Conservation (phyloP, 2,329 filamentous ascomycete genomes). For the Eutypa lata region DNA sequence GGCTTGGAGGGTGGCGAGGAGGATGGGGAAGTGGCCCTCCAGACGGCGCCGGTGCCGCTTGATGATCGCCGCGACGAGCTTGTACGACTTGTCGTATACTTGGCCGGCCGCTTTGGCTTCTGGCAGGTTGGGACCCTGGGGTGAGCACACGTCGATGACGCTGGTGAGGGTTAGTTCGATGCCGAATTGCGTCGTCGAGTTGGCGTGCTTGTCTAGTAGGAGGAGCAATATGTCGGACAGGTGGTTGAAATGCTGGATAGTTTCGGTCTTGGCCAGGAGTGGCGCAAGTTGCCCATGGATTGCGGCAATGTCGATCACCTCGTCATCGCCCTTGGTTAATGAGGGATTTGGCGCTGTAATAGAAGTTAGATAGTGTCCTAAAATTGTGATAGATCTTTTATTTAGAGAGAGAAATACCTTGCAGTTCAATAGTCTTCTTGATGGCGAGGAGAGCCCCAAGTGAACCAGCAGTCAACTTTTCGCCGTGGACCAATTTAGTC, state of each 20-base stretch:
- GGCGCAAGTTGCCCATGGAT: constrained; percentile 21
- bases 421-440: constrained; percentile 20
- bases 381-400: no score
- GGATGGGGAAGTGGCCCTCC: constrained; percentile 59
- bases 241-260: constrained; percentile 24
- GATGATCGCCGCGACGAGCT: constrained; percentile 54
- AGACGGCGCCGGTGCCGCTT: constrained; percentile 59
- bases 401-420: constrained; percentile 14
- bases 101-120: constrained; percentile 28
- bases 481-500: constrained; percentile 12
- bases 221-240: constrained; percentile 25
- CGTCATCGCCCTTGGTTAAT: constrained; percentile 3
- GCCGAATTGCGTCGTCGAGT: constrained; percentile 56
- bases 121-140: constrained; percentile 17
- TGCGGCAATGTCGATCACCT: constrained; percentile 19
- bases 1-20: constrained; percentile 51
- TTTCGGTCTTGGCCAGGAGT: constrained; percentile 16
- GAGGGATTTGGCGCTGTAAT: constrained; percentile 8
- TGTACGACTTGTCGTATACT: constrained; percentile 47
- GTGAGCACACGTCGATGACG: constrained; percentile 34
- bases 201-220: constrained; percentile 49
- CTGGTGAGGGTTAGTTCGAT: constrained; percentile 50
- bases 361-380: constrained; percentile 10
- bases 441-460: constrained; percentile 20
- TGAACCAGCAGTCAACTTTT: constrained; percentile 16